Evolutionary conservation across 1,284 basidiomycete genomes (phyloP).

Genomic region (Mycosarcoma maydis): DNA sequence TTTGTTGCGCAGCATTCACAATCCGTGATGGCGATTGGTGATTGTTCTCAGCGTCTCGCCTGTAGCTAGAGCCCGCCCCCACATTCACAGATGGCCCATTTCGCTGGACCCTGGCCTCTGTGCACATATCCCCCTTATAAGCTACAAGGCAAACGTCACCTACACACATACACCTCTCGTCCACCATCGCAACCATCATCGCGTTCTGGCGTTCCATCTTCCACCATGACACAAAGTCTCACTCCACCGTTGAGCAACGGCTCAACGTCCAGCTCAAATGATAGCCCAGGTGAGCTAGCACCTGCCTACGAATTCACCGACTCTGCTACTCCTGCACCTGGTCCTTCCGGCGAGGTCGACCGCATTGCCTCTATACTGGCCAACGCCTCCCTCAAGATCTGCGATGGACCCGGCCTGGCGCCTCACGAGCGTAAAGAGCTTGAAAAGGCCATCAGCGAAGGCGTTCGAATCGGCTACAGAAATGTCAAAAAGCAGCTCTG

Average conservation of each 20-base stretch:
- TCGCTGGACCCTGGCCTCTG: too few species aligned
- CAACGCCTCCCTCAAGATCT: conserved; percentile 29
- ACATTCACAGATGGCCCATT: too few species aligned
- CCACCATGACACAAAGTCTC: conserved; percentile 7
- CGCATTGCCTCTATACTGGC: conserved; percentile 16
- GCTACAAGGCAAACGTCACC: too few species aligned
- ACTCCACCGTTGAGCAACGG: conserved; percentile 31
- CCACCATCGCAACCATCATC: background rate
- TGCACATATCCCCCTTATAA: too few species aligned
- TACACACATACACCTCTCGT: too few species aligned
- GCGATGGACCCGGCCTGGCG: conserved; percentile 31
- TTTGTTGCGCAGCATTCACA: too few species aligned
- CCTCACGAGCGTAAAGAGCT: conserved; percentile 29
- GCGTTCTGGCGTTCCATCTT: background rate
- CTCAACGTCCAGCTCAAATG: conserved; percentile 13
- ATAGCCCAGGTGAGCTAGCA: conserved; percentile 6
- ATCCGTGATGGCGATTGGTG: too few species aligned
- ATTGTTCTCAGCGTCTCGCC: too few species aligned
- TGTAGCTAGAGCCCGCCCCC: too few species aligned
- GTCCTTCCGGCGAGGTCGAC: conserved; percentile 8
- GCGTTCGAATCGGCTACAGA: conserved; percentile 25
- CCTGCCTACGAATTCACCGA: conserved; percentile 18
- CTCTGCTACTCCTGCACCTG: background rate
- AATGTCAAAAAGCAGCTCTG: conserved; percentile 4
- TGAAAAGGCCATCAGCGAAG: conserved; percentile 27